Evolutionary conservation across 2,329 filamentous ascomycete species (phyloP).

Genomic region (Aspergillus latus): DNA sequence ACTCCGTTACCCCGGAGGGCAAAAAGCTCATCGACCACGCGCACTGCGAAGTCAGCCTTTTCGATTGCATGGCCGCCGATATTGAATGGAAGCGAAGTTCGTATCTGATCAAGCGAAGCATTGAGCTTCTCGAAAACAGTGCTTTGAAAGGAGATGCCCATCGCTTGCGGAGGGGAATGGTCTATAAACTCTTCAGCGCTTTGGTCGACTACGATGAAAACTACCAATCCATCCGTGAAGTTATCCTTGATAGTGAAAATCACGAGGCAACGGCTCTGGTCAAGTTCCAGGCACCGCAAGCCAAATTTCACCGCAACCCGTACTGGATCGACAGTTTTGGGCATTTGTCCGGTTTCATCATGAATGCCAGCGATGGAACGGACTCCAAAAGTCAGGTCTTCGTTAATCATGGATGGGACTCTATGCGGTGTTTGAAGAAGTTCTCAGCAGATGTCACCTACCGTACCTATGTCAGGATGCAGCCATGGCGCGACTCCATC

Average conservation of each 20-base stretch:
- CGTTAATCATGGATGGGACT: constrained; percentile 63
- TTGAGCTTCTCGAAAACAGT: constrained; percentile 59
- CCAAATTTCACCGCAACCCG: constrained; percentile 58
- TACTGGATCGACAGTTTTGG: constrained; percentile 61
- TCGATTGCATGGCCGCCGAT: constrained; percentile 27
- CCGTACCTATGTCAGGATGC: constrained; percentile 63
- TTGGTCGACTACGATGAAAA: constrained; percentile 58
- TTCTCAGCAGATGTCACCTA: constrained; percentile 55
- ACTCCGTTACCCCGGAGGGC: constrained; percentile 39
- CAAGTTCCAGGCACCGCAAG: constrained; percentile 56
- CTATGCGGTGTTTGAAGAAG: constrained; percentile 57
- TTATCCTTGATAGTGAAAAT: constrained; percentile 57
- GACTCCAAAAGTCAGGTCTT: constrained; percentile 62
- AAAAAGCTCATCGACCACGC: constrained; percentile 41
- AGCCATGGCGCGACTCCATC: constrained; percentile 51
- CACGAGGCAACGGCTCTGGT: constrained; percentile 58
- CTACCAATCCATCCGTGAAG: constrained; percentile 60
- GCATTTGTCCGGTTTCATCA: constrained; percentile 61
- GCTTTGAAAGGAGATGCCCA: constrained; percentile 66
- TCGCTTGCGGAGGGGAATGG: constrained; percentile 71
- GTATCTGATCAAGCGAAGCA: constrained; percentile 63
- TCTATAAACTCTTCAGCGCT: constrained; percentile 70
- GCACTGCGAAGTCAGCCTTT: constrained; percentile 36
- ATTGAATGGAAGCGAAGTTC: constrained; percentile 33
- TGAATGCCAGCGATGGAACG: constrained; percentile 60